These are phyloP conservation scores for Cadophora malorum DNA, from an alignment of 2,329 filamentous ascomycete species.

Conservation along the genomic window DNA sequence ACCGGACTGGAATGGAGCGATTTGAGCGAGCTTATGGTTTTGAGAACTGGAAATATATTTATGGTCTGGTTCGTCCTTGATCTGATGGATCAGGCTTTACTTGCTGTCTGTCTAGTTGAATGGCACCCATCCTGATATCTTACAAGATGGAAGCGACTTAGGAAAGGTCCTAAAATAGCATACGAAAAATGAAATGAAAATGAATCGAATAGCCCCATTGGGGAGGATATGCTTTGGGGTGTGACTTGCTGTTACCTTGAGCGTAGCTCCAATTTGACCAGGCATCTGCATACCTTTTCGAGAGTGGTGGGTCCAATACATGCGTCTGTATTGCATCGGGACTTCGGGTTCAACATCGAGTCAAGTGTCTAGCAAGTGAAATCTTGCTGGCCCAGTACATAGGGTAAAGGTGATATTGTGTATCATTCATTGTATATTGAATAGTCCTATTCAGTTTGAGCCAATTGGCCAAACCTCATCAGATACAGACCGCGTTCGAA, in stretches of 20 bases:
- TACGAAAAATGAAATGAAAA: conserved; percentile 1
- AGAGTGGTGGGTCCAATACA: too few relatives aligned
- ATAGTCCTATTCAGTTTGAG: not conserved
- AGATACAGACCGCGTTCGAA: not conserved
- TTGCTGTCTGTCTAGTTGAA: conserved; percentile 14
- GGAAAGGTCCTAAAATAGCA: not conserved
- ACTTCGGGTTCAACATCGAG: too few relatives aligned
- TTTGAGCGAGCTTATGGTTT: conserved; percentile 6
- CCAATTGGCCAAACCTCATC: not conserved
- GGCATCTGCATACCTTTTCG: not conserved
- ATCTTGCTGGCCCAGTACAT: too few relatives aligned
- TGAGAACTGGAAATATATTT: conserved; percentile 21
- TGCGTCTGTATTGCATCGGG: too few relatives aligned
- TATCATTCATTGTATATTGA: not conserved
- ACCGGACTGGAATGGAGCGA: conserved; percentile 19
- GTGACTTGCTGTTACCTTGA: not conserved
- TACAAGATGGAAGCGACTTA: conserved; percentile 11
- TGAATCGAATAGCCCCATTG: not conserved
- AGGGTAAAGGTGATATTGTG: too few relatives aligned
- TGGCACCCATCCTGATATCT: conserved; percentile 18
- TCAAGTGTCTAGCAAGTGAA: too few relatives aligned
- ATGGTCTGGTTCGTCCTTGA: conserved; percentile 13
- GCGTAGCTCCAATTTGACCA: not conserved
- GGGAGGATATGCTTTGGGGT: too few relatives aligned
- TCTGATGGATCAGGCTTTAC: not conserved